Evolutionary conservation across 2,329 filamentous ascomycete genomes (phyloP), one percentile per base, ranked within the genome.

Genomic region (Colletotrichum costaricense): DNA sequence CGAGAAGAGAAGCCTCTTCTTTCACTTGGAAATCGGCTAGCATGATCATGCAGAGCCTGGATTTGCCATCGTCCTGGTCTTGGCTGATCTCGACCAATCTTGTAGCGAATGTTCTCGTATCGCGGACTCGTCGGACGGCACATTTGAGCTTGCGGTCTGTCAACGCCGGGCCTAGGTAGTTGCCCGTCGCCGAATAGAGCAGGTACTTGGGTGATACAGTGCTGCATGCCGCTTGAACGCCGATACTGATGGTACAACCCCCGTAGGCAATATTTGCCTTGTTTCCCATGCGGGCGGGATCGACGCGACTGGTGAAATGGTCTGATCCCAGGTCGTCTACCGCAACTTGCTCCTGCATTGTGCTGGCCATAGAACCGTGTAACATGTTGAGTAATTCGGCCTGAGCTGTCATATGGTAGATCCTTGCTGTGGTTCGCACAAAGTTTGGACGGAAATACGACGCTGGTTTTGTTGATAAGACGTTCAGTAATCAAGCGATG

Each of bases 41-140:
- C 1, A 86, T 76, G 63, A 86, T 82, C 35, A 88, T 74, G 63
- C 84, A 87, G 0, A 79, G 67, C 30, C 87, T 82, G 6, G 78
- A 69, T 3, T 76, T 72, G 11, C 83, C 84, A 62, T 83, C 78
- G 0, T 82, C 76, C 22, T 81, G 81, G 28, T 78, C 75, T 69
- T 89, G 87, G 63, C 78, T 82, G 33, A 88, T 81, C 71, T 85
- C 80, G 4, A 89, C 83, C 4, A 84, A 79, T 2, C 86, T 80
- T 0, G 87, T 88, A 2, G 83, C 83, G 67, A 89, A 89, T 0
- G 85, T 85, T 16, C 83, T 80, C 1, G 87, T 88, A 62, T 85
- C 82, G 14, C 87, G 81, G 2, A 83, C 80, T 19, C 74, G 75
- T 22, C 79, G 78, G 2, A 87, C 83, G 3, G 74, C 80, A 63